A percentile compares a stretch with the other conserved stretches of the same genome.
These are phyloP conservation scores for Bretziella fagacearum DNA, from an alignment of 2,329 filamentous ascomycete species.

Conservation along the genomic window DNA sequence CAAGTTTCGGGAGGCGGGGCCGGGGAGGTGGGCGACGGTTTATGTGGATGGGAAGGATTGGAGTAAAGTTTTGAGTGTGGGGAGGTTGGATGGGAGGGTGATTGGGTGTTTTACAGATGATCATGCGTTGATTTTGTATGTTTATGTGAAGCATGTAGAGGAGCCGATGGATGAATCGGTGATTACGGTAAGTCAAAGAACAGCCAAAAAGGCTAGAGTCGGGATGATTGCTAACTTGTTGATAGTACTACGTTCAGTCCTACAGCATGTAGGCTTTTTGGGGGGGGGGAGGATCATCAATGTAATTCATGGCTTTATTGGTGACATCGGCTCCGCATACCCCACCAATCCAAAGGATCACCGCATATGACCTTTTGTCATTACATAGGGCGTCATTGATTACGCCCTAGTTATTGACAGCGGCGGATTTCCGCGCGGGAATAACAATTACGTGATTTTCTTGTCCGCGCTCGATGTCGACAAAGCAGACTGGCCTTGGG, in stretches of 20 bases:
- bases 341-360: too few relatives aligned
- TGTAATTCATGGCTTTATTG: too few relatives aligned
- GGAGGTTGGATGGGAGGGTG: constrained; percentile 71
- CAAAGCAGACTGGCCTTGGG: too few relatives aligned
- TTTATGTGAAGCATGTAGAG: constrained; percentile 59
- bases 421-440: too few relatives aligned
- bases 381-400: too few relatives aligned
- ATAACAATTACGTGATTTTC: too few relatives aligned
- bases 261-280: constrained; percentile 20
- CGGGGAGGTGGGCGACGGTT: constrained; percentile 75
- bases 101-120: constrained; percentile 81
- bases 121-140: constrained; percentile 66
- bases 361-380: too few relatives aligned
- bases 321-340: not conserved
- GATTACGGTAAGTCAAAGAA: constrained; percentile 49
- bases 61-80: constrained; percentile 86
- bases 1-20: constrained; percentile 56
- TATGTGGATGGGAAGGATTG: constrained; percentile 87
- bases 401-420: too few relatives aligned
- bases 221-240: not conserved
- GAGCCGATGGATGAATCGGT: constrained; percentile 49
- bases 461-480: too few relatives aligned
- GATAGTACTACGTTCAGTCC: constrained; percentile 29
- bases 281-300: too few relatives aligned
- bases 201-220: not conserved